Base-by-base conservation (phyloP, 495 filamentous ascomycete species). In the Penicillium goetzii region DNA sequence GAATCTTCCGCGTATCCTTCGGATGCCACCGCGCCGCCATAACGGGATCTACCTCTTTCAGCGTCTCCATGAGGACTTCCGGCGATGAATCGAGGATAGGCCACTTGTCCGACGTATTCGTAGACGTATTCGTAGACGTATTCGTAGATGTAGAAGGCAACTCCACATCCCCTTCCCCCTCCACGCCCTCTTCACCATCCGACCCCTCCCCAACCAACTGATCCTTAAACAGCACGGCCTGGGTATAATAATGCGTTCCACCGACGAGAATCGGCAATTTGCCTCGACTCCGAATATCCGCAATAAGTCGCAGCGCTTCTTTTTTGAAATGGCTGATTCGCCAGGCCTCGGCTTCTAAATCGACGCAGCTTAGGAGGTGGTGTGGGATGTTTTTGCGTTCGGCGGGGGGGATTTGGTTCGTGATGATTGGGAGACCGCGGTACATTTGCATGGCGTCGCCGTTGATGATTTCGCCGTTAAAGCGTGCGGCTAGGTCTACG, bases 391-490 rank as follows among this genome's bases (percentile, higher is more conserved):
- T 91, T 61, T 89, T 84, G 71, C 87, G 87, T 71, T 99, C 93
- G 26, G 85, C 83, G 14, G 71, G 49, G 0, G 90, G 82, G 62
- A 97, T 88, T 71, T 98, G 94, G 75, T 99, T 99, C 19, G 96
- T 99, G 59, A 97, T 93, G 64, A 98, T 90, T 1, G 95, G 93
- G 21, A 99, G 81, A 10, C 93, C 96, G 36, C 86, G 81, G 69
- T 99, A 99, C 84, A 99, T 89, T 73, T 98, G 96, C 91, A 99
- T 95, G n/a, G 95, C 95, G 79, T 99, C 96, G 55, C 90, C 93
- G 72, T 99, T 99, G 81, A 99, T 92, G 57, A 99, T 85, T 77
- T 99, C 96, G 65, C 96, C 96, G 75, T 96, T 90, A 77, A 91
- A 93, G 36, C 83, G 84, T 38, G 82, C 81, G 4, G 96, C 95